Evolutionary conservation across 164 flowering plant genomes (phyloP).

Genomic region (Brasenia schreberi): DNA sequence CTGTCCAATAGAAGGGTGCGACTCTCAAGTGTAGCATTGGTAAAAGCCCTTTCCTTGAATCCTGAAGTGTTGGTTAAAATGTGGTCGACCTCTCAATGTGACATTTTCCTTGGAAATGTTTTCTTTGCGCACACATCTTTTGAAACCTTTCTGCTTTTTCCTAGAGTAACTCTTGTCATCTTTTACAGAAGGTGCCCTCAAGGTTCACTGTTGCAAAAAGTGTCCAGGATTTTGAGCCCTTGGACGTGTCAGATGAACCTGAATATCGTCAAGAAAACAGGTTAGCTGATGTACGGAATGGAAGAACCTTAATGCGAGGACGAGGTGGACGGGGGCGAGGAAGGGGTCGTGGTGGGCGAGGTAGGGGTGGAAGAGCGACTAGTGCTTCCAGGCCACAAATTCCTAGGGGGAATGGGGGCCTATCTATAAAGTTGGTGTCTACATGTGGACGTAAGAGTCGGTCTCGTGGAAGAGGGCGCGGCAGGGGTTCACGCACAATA

Average conservation of each 20-base stretch:
- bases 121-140: no score
- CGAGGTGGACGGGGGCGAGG: conserved; percentile 25
- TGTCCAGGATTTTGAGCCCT: conserved; percentile 16
- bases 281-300: conserved; percentile 19
- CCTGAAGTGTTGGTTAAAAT: no score
- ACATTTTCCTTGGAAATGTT: no score
- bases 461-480: conserved; percentile 37
- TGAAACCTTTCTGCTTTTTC: no score
- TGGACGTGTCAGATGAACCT: conserved; percentile 17
- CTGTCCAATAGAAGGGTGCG: no score
- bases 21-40: no score
- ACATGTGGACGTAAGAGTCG: conserved; percentile 31
- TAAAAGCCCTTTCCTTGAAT: no score
- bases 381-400: conserved; percentile 21
- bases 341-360: conserved; percentile 28
- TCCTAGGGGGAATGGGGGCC: conserved; percentile 13
- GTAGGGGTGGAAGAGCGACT: conserved; percentile 32
- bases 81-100: no score
- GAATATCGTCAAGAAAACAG: conserved; percentile 18
- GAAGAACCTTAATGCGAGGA: conserved; percentile 22
- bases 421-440: conserved; percentile 14
- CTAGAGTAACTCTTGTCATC: not conserved
- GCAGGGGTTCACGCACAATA: conserved; percentile 37
- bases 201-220: conserved; percentile 27
- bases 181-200: conserved; percentile 32